Evolutionary conservation across 768 basidiomycete genomes (phyloP).

Genomic region (Pholiota molesta): DNA sequence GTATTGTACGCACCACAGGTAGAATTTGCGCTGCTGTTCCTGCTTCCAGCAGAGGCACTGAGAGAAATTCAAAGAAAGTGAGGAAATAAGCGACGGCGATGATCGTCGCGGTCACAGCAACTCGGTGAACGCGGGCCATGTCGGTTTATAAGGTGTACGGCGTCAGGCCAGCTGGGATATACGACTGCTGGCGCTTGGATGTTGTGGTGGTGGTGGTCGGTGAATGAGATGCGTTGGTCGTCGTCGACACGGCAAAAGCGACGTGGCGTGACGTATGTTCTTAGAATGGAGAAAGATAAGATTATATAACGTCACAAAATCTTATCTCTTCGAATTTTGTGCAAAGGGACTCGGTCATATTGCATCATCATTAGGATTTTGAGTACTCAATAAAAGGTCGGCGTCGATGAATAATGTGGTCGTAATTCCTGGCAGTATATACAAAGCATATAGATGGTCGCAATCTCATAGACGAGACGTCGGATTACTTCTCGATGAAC

Average conservation of each 20-base stretch:
- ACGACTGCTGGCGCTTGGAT: background rate
- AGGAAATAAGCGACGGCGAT: conserved; percentile 56
- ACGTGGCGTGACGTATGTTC: conserved; percentile 19
- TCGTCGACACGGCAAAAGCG: conserved; percentile 1
- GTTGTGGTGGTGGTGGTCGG: background rate
- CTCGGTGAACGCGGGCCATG: conserved; percentile 68
- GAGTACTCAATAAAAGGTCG: no score
- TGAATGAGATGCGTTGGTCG: background rate
- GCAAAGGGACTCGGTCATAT: no score
- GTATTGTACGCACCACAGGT: conserved; percentile 53
- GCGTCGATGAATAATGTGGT: no score
- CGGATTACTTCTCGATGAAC: conserved; percentile 4
- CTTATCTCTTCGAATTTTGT: background rate
- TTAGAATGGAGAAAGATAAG: conserved; percentile 5
- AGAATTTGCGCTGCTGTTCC: conserved; percentile 51
- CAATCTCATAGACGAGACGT: conserved; percentile 5
- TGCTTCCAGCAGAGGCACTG: conserved; percentile 55
- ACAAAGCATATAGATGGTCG: background rate
- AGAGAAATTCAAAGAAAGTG: conserved; percentile 54
- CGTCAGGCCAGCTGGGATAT: conserved; percentile 14
- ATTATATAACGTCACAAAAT: background rate
- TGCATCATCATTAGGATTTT: no score
- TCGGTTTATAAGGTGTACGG: conserved; percentile 2
- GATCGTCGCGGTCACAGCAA: conserved; percentile 47
- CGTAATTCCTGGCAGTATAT: background rate